These are phyloP conservation scores for Aspergillus avenaceus DNA, from an alignment of 495 filamentous ascomycete genomes.

Conservation along the genomic window DNA sequence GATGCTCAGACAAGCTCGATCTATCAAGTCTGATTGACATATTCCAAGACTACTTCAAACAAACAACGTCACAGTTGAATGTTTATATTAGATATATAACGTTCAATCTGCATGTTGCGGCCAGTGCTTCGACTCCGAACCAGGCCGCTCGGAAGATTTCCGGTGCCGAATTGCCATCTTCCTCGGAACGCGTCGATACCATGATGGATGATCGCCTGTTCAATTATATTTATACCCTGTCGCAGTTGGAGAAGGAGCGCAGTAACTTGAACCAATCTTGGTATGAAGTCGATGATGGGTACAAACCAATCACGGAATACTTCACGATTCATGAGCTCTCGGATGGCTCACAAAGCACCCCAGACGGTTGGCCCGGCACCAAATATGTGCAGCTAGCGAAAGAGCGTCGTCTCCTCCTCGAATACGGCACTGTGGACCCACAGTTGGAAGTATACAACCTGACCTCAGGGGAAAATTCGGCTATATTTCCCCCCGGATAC, in stretches of 20 bases:
- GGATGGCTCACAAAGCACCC: slow-evolving; percentile 41
- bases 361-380: slow-evolving; percentile 61
- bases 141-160: slow-evolving; percentile 34
- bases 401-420: slow-evolving; percentile 46
- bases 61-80: slow-evolving; percentile 41
- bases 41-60: slow-evolving; percentile 42
- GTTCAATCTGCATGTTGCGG: slow-evolving; percentile 58
- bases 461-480: slow-evolving; percentile 27
- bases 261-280: slow-evolving; percentile 56
- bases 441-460: slow-evolving; percentile 53
- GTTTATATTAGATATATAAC: slow-evolving; percentile 46
- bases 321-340: slow-evolving; percentile 37
- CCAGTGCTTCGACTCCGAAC: slow-evolving; percentile 30
- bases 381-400: slow-evolving; percentile 51
- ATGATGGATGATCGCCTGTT: slow-evolving; percentile 37
- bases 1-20: slow-evolving; percentile 50
- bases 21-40: slow-evolving; percentile 44
- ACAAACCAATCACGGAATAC: slow-evolving; percentile 50
- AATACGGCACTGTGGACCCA: slow-evolving; percentile 53
- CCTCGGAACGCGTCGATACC: slow-evolving; percentile 26
- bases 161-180: slow-evolving; percentile 30
- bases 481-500: slow-evolving; percentile 41
- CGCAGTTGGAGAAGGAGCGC: slow-evolving; percentile 43
- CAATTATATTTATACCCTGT: slow-evolving; percentile 51
- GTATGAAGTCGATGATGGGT: slow-evolving; percentile 42